Evolutionary conservation across 495 filamentous ascomycete genomes (phyloP).

Genomic region (Penicillium alfredii): DNA sequence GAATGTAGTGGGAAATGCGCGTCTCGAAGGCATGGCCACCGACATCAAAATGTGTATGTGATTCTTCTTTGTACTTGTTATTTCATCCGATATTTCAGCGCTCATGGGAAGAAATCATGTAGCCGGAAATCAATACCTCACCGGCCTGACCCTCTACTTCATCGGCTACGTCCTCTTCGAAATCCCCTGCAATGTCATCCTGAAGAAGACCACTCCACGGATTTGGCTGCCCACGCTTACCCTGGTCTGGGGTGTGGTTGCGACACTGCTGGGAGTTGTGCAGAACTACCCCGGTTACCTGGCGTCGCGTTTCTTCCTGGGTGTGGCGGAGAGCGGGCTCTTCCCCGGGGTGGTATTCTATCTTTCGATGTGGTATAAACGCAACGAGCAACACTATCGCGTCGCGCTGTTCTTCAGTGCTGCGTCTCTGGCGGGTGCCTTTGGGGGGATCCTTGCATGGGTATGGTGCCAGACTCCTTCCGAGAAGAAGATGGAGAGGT

Average conservation of each 20-base stretch:
- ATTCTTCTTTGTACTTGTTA: background rate
- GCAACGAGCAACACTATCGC: slow-evolving; percentile 64
- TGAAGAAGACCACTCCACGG: slow-evolving; percentile 64
- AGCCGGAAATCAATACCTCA: slow-evolving; percentile 66
- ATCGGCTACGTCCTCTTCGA: slow-evolving; percentile 69
- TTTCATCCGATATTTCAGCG: too few relatives aligned
- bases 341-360: slow-evolving; percentile 77
- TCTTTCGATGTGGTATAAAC: slow-evolving; percentile 80
- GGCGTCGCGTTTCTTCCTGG: slow-evolving; percentile 45
- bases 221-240: slow-evolving; percentile 54
- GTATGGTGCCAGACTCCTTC: slow-evolving; percentile 13
- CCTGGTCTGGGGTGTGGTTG: slow-evolving; percentile 57
- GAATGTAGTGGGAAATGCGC: slow-evolving; percentile 47
- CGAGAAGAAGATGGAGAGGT: background rate
- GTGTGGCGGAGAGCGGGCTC: slow-evolving; percentile 47
- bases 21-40: slow-evolving; percentile 55
- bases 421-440: slow-evolving; percentile 70
- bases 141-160: slow-evolving; percentile 68
- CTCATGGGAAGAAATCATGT: slow-evolving; percentile 1
- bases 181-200: slow-evolving; percentile 65
- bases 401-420: slow-evolving; percentile 72
- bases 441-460: slow-evolving; percentile 71
- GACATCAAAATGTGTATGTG: slow-evolving; percentile 56
- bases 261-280: slow-evolving; percentile 63
- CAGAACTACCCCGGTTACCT: slow-evolving; percentile 62